Evolutionary conservation across 2,329 filamentous ascomycete species (phyloP), one percentile per base, ranked within the genome.

Genomic region (Plectosphaerella sp.): DNA sequence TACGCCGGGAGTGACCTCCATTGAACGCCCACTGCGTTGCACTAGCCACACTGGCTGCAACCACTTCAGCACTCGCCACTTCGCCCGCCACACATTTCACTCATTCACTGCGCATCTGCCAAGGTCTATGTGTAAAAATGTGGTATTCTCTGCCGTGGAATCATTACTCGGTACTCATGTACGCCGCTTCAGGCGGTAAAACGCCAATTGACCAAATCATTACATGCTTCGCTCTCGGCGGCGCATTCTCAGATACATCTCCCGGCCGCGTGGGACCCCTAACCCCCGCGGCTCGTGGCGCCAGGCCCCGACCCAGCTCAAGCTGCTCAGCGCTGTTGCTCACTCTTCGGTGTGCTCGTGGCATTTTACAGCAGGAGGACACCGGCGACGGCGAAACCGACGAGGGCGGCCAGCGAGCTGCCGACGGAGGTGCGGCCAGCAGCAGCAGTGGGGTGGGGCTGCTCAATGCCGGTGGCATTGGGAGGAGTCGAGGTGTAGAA

Each of bases 351-450:
- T 20, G n/a, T 18, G 4, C 41, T 2, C 16, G n/a, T 11, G n/a
- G 41, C 41, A 43, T 43, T 43, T 57, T 61, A 70, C 51, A 69
- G 47, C 58, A 69, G 60, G 56, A 69, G 61, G 47, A 71, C 57
- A 16, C 67, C 64, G 60, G 70, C 63, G 57, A 68, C 65, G 56
- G 66, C 66, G 54, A 70, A 70, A 36, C 65, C 67, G 52, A 71
- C 50, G 39, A 50, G 42, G 37, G 48, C 48, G 18, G 42, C 39
- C 9, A 42, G 20, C 5, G 48, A 45, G 39, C 37, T 16, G 24
- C 48, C 39, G 48, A 50, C 20, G 20, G 16, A 15, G 45, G 15
- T 22, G 22, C 45, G 45, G 24, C 39, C 33, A n/a, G 24, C 52
- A 15, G 65, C 66, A 33, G 66, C 67, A 16, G 64, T 67, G 12